These are phyloP conservation scores for Boletus sp. DNA, from an alignment of 1,284 basidiomycete genomes.

Conservation along the genomic window DNA sequence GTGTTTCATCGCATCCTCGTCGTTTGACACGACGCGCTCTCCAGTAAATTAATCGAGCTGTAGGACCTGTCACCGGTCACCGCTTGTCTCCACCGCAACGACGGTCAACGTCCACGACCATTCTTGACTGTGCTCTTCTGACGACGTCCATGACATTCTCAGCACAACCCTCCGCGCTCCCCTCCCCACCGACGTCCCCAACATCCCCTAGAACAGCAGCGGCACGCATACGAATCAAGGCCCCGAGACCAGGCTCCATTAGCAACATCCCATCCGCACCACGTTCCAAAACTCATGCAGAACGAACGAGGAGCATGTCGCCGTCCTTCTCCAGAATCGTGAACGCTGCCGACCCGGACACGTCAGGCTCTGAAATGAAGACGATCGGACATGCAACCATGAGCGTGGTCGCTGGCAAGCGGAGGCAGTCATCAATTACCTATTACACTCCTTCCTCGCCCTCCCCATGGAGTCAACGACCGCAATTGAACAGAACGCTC, in stretches of 20 bases:
- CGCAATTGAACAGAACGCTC: background rate
- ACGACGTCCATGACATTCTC: slow-evolving; percentile 6
- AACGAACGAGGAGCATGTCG: slow-evolving; percentile 9
- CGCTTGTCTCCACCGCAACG: background rate
- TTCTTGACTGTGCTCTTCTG: background rate
- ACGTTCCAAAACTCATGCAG: background rate
- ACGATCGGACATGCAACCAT: slow-evolving; percentile 4
- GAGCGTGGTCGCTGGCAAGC: slow-evolving; percentile 15
- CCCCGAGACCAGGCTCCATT: slow-evolving; percentile 2
- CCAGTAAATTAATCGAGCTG: background rate
- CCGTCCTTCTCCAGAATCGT: slow-evolving; percentile 2
- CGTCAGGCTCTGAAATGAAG: background rate
- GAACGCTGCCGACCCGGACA: background rate
- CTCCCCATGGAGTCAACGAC: slow-evolving; percentile 23
- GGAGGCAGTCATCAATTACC: slow-evolving; percentile 61
- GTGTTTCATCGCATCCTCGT: background rate
- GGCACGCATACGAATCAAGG: slow-evolving; percentile 14
- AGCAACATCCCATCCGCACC: background rate
- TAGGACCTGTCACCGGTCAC: background rate
- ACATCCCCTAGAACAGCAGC: slow-evolving; percentile 9
- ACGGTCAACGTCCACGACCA: background rate
- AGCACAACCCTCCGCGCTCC: background rate
- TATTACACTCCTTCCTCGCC: slow-evolving; percentile 39
- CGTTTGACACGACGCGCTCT: slow-evolving; percentile 11
- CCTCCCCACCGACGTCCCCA: slow-evolving; percentile 25